Evolutionary conservation across 805 yeast genomes (phyloP).

Genomic region (Schizosaccharomyces octosporus): DNA sequence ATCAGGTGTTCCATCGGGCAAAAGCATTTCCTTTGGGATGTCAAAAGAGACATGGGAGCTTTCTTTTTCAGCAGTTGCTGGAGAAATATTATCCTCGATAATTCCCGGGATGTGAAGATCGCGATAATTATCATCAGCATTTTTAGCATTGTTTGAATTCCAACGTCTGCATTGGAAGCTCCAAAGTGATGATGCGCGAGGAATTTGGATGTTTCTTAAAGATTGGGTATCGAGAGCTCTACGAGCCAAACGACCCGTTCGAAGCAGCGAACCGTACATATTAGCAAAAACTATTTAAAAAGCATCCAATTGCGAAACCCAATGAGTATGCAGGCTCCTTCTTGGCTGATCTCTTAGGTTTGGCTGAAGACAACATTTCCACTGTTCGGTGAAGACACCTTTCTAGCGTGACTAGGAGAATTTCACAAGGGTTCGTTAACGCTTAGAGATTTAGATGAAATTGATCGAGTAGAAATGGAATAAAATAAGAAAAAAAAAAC

Average conservation of each 20-base stretch:
- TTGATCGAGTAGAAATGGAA: too few species aligned
- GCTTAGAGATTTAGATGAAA: too few species aligned
- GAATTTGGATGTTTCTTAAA: background rate
- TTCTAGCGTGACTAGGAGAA: too few species aligned
- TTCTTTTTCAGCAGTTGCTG: background rate
- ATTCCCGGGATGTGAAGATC: background rate
- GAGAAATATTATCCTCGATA: background rate
- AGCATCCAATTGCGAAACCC: background rate
- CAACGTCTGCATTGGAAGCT: background rate
- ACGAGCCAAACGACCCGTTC: background rate
- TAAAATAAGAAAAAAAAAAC: too few species aligned
- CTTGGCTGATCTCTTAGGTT: background rate
- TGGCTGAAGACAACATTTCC: too few species aligned
- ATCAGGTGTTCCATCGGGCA: conserved; percentile 48
- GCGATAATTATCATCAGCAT: background rate
- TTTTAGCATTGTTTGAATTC: background rate
- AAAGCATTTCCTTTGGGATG: conserved; percentile 6
- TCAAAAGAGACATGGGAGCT: too few species aligned
- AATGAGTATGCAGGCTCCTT: background rate
- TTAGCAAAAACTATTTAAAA: background rate
- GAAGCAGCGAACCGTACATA: background rate
- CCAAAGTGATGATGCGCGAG: background rate
- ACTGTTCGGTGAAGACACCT: too few species aligned
- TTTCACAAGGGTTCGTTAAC: too few species aligned
- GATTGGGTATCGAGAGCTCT: background rate